Evolutionary conservation across 805 yeast species (phyloP).

Genomic region (Wickerhamiella hasegawae): DNA sequence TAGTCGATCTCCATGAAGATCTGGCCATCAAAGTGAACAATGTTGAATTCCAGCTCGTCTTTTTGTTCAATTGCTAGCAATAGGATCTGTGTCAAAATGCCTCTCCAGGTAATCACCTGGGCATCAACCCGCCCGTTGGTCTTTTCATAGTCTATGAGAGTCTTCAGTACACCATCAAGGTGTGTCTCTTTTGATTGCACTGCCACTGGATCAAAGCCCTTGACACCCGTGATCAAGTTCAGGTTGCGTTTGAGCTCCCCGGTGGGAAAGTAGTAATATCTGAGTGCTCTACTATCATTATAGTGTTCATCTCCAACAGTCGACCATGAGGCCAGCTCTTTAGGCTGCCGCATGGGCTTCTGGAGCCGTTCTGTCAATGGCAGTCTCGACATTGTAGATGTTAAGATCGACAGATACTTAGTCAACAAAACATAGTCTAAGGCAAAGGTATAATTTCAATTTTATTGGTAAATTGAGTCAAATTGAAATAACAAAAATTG

Average conservation of each 20-base stretch:
- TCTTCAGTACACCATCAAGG: slow-evolving; percentile 40
- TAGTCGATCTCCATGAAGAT: slow-evolving; percentile 30
- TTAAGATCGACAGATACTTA: too few species aligned
- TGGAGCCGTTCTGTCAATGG: slow-evolving; percentile 16
- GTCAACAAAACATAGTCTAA: too few species aligned
- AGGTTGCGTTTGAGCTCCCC: slow-evolving; percentile 37
- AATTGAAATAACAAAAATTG: too few species aligned
- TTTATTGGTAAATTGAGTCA: too few species aligned
- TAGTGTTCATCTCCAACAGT: slow-evolving; percentile 31
- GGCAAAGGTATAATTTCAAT: too few species aligned
- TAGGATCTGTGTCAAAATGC: slow-evolving; percentile 60
- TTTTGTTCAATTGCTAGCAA: slow-evolving; percentile 44
- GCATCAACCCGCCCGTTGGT: slow-evolving; percentile 29
- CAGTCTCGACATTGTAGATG: slow-evolving; percentile 5
- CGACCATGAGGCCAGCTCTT: slow-evolving; percentile 57
- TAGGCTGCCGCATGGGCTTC: slow-evolving; percentile 71
- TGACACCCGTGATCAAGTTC: slow-evolving; percentile 51
- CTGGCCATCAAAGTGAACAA: slow-evolving; percentile 47
- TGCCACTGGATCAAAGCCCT: slow-evolving; percentile 39
- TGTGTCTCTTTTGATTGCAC: slow-evolving; percentile 28
- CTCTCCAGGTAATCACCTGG: slow-evolving; percentile 73
- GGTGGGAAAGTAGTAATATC: slow-evolving; percentile 75
- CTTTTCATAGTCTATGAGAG: slow-evolving; percentile 41
- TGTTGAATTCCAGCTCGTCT: slow-evolving; percentile 44
- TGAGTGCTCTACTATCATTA: slow-evolving; percentile 36